Conservation (phyloP, 768 basidiomycete species). For the Paxillus rubicundulus region DNA sequence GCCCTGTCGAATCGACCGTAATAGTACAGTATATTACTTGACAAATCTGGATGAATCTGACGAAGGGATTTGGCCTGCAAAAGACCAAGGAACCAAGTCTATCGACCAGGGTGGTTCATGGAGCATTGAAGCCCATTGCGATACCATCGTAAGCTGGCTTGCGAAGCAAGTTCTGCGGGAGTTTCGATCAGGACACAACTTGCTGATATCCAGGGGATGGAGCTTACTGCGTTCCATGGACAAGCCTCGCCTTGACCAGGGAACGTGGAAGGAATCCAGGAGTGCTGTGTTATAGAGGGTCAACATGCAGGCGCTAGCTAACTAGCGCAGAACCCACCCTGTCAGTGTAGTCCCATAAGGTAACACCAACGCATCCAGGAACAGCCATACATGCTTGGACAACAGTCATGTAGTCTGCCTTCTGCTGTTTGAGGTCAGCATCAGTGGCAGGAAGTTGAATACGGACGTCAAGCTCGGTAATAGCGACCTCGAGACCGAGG, state of each 20-base stretch:
- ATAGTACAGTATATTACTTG: no score
- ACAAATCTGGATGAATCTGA: neutral
- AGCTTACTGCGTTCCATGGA: conserved; percentile 16
- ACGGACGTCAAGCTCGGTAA: conserved; percentile 68
- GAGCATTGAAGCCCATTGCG: conserved; percentile 11
- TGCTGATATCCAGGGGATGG: neutral
- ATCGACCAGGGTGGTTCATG: neutral
- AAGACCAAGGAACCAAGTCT: neutral
- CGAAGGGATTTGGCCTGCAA: no score
- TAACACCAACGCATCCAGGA: conserved; percentile 35
- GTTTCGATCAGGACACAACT: neutral
- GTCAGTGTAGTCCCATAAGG: conserved; percentile 44
- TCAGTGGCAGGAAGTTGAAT: conserved; percentile 50
- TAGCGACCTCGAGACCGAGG: conserved; percentile 64
- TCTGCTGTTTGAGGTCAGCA: conserved; percentile 51
- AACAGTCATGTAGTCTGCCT: conserved; percentile 55
- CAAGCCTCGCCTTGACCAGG: conserved; percentile 12
- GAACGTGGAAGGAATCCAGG: conserved; percentile 14
- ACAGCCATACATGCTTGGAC: conserved; percentile 51
- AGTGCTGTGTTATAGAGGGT: conserved; percentile 7
- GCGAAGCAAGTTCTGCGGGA: conserved; percentile 10
- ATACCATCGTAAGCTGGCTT: conserved; percentile 19
- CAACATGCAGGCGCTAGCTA: conserved; percentile 15
- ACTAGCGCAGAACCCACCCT: conserved; percentile 18
- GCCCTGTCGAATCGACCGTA: no score